Base-by-base conservation (phyloP, 139 green algal species). In the Klebsormidium nitens region DNA sequence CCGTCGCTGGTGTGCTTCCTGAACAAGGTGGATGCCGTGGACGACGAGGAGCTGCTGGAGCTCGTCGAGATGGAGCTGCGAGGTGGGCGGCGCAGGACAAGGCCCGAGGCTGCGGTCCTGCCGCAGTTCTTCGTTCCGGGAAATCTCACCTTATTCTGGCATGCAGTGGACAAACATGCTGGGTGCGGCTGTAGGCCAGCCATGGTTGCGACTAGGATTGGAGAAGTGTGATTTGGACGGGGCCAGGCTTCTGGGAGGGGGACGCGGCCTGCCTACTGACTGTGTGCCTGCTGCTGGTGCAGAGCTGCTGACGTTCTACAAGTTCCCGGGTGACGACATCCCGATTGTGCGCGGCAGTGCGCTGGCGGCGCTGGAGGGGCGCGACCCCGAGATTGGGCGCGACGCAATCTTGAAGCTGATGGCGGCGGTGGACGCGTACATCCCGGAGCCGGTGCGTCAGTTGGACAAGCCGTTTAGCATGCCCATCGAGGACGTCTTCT, bases 1-100 rank as follows among this genome's bases (percentile, higher is more conserved):
- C 94, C 94, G 19, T 87, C 82, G 44, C 86, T 99, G 28, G 94
- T 98, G 46, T 89, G 90, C 66, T 99, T 98, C 76, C 75, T 99
- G 37, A 99, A 99, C 85, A 99, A 99, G 87, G 66, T 91, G 36
- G 94, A 99, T 72, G 81, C 83, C 38, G 94, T 98, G 61, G 89
- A 97, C 60, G 94, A 98, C 73, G 83, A 96, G 78, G 92, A 99
- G 83, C 82, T 99, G 39, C 76, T 96, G 23, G 94, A 99, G 59
- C 85, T 99, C 44, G 92, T 98, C 48, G 94, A 99, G 83, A 97
- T 99, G 91, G 94, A 99, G 82, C 81, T 98, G 34, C 73, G 93
- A 0, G 72, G 70, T 77, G 36, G 6, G 19, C 17, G 17, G 44
- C 44, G 17, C n/a, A n/a, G n/a, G n/a, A n/a, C n/a, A n/a, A n/a